Percentiles rank a stretch among this genome's conserved stretches.
Conservation (phyloP, 192 early-diverging fungal species). For the Umbelopsis vinacea region DNA sequence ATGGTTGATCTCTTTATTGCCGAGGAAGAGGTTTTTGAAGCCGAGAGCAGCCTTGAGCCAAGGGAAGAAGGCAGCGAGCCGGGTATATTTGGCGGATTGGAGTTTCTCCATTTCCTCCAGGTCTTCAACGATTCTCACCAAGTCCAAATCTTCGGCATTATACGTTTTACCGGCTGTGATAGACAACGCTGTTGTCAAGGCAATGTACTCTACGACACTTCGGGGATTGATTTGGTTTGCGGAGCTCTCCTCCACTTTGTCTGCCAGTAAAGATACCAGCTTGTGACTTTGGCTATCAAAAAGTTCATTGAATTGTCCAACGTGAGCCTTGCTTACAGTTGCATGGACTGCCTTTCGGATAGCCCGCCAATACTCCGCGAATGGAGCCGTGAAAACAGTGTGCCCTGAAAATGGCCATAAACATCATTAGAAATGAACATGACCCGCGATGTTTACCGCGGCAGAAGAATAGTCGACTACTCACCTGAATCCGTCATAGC, state of each 20-base stretch:
- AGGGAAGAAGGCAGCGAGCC: constrained; percentile 9
- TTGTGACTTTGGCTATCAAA: constrained; percentile 29
- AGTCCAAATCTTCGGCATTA: constrained; percentile 6
- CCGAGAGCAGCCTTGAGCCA: constrained; percentile 17
- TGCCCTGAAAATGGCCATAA: constrained; percentile 27
- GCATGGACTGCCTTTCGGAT: constrained; percentile 28
- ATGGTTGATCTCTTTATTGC: background rate
- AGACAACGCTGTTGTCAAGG: constrained; percentile 26
- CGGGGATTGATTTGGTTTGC: background rate
- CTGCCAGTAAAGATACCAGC: constrained; percentile 8
- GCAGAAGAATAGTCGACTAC: background rate
- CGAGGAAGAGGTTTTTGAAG: background rate
- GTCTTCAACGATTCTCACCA: constrained; percentile 25
- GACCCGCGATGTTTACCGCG: background rate
- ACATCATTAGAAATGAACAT: too few species aligned
- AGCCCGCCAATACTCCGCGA: constrained; percentile 30
- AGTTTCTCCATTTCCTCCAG: constrained; percentile 21
- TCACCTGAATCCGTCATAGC: constrained; percentile 31
- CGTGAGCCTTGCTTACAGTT: background rate
- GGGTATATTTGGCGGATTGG: constrained; percentile 9
- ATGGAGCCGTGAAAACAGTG: constrained; percentile 35
- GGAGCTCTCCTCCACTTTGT: background rate
- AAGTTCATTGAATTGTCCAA: background rate
- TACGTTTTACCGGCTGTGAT: constrained; percentile 22
- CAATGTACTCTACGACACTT: constrained; percentile 32